phyloP scores from a whole-genome alignment of 768 basidiomycete species.

The Stropharia rugosoannulata region DNA sequence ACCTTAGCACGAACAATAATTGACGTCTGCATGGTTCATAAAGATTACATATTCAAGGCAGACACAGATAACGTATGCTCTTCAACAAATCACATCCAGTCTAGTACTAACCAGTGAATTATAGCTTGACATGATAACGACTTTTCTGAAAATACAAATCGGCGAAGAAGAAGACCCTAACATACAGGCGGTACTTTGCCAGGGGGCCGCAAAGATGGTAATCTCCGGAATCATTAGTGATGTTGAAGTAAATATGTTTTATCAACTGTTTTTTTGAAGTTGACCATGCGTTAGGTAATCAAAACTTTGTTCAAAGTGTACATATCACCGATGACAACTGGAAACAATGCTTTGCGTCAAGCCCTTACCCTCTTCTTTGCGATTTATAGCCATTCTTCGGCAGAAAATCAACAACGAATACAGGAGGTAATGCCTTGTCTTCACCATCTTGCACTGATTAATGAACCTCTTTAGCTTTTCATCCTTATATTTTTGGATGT shows the following conservation, averaged over 20 bases:
- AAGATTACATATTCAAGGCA: conserved; percentile 48
- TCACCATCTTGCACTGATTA: neutral
- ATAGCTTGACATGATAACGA: conserved; percentile 21
- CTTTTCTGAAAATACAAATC: conserved; percentile 36
- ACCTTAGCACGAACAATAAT: conserved; percentile 80
- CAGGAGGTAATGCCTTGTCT: conserved; percentile 31
- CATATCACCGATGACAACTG: conserved; percentile 75
- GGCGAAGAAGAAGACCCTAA: conserved; percentile 49
- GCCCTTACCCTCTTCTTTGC: conserved; percentile 86
- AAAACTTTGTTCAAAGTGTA: conserved; percentile 49
- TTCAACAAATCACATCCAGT: neutral
- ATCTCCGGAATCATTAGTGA: conserved; percentile 75
- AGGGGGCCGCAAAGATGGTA: conserved; percentile 86
- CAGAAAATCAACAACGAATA: conserved; percentile 72
- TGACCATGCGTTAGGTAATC: conserved; percentile 42
- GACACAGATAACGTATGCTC: conserved; percentile 23
- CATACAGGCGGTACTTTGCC: conserved; percentile 67
- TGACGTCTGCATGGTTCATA: conserved; percentile 86
- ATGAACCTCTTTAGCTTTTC: conserved; percentile 52
- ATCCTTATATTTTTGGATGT: conserved; percentile 42
- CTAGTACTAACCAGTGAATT: neutral
- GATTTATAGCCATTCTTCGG: conserved; percentile 72
- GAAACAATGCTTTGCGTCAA: conserved; percentile 84
- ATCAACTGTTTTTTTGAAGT: conserved; percentile 16
- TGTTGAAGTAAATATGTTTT: conserved; percentile 49